Evolutionary conservation across 306 rosid genomes (phyloP).

Genomic region (Pyrus bretschneideri): DNA sequence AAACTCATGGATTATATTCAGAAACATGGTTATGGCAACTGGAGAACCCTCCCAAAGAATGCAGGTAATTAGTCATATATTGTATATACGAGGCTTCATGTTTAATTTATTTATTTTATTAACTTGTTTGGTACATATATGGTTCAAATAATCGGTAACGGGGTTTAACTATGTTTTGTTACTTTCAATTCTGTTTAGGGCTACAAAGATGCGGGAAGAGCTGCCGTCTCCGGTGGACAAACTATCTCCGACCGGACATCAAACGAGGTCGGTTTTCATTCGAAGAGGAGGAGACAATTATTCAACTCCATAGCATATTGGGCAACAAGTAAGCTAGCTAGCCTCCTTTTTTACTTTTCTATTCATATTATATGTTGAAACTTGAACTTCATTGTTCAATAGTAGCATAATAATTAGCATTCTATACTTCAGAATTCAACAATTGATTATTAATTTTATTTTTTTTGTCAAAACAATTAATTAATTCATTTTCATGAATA

Average conservation of each 20-base stretch:
- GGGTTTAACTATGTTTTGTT: background rate
- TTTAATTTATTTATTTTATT: background rate
- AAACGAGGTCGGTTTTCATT: constrained; percentile 83
- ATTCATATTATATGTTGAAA: background rate
- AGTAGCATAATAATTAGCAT: background rate
- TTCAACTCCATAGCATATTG: constrained; percentile 78
- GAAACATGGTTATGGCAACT: constrained; percentile 82
- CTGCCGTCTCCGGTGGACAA: constrained; percentile 94
- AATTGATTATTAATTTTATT: background rate
- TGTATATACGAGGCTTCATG: background rate
- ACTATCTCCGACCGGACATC: constrained; percentile 91
- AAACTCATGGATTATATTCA: constrained; percentile 70
- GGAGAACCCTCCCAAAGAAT: constrained; percentile 97
- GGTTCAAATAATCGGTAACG: background rate
- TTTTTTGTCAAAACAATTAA: background rate
- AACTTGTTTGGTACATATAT: background rate
- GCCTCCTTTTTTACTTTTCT: background rate
- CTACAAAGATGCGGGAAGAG: constrained; percentile 96
- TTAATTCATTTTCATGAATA: background rate
- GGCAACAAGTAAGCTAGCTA: constrained; percentile 66
- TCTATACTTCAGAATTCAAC: background rate
- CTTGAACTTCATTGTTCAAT: background rate
- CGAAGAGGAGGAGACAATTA: constrained; percentile 90
- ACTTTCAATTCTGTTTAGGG: constrained; percentile 27
- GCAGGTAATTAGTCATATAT: constrained; percentile 44